These are phyloP conservation scores for Amyloporia xantha DNA, from an alignment of 768 basidiomycete species.

Conservation along the genomic window DNA sequence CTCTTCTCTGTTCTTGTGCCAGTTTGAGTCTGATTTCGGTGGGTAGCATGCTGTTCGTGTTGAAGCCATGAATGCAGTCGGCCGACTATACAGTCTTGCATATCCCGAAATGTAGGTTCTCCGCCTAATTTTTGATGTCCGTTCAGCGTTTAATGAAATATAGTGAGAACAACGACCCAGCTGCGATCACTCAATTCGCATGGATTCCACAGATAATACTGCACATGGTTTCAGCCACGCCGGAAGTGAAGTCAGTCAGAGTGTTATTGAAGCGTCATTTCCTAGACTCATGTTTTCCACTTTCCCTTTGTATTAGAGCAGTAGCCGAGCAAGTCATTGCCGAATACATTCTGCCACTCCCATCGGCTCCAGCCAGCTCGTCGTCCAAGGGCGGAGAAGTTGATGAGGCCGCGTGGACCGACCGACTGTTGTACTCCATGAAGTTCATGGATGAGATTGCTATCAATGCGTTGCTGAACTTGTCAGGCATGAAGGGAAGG, in stretches of 20 bases:
- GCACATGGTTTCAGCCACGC: constrained; percentile 40
- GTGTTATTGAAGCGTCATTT: not conserved
- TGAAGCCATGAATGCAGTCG: constrained; percentile 74
- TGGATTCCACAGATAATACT: constrained; percentile 88
- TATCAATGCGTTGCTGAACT: constrained; percentile 46
- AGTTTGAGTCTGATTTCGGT: not conserved
- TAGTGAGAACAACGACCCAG: constrained; percentile 75
- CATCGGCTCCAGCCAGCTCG: constrained; percentile 35
- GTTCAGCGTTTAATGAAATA: not conserved
- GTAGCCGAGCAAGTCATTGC: constrained; percentile 61
- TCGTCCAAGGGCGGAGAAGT: constrained; percentile 47
- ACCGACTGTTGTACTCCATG: constrained; percentile 71
- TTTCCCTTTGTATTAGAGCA: constrained; percentile 29
- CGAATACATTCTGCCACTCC: constrained; percentile 81
- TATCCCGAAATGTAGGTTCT: constrained; percentile 81
- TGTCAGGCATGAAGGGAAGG: constrained; percentile 61
- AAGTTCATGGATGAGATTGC: constrained; percentile 54
- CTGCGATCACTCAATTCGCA: constrained; percentile 72
- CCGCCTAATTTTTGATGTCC: not conserved
- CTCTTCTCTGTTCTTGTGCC: constrained; percentile 5
- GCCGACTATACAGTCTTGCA: constrained; percentile 72
- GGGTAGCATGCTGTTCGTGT: constrained; percentile 52
- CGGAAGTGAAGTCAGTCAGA: constrained; percentile 50
- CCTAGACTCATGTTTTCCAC: not conserved
- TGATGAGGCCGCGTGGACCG: constrained; percentile 83